phyloP scores from a whole-genome alignment of 306 rosid species.

The Psophocarpus tetragonolobus region DNA sequence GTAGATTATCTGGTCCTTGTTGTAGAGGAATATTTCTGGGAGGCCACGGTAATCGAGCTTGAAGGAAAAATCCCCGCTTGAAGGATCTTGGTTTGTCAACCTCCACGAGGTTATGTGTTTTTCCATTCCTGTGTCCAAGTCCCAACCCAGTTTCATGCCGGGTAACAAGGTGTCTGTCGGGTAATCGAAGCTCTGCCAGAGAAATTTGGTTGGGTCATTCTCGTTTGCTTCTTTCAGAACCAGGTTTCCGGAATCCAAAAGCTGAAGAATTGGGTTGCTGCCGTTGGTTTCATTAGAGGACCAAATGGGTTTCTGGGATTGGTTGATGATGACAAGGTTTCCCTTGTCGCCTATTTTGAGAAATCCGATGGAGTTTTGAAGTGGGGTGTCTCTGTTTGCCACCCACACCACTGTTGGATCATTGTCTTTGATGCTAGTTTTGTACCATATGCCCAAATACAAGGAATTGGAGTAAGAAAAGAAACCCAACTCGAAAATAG shows the following conservation, averaged over 20 bases:
- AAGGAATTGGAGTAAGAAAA: constrained; percentile 37
- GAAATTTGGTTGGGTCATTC: constrained; percentile 22
- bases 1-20: constrained; percentile 17
- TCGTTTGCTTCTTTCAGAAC: constrained; percentile 46
- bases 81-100: constrained; percentile 47
- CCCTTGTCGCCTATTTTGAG: constrained; percentile 48
- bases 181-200: constrained; percentile 79
- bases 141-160: constrained; percentile 72
- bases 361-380: constrained; percentile 37
- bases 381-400: constrained; percentile 73
- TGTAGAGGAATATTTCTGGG: constrained; percentile 60
- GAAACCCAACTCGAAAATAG: constrained; percentile 56
- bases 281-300: constrained; percentile 36
- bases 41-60: constrained; percentile 61
- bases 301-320: constrained; percentile 46
- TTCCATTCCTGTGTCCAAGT: constrained; percentile 43
- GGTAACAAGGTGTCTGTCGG: constrained; percentile 72
- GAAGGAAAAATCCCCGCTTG: constrained; percentile 60
- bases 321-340: constrained; percentile 39
- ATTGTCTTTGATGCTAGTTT: constrained; percentile 8
- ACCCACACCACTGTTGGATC: constrained; percentile 62
- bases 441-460: constrained; percentile 78
- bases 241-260: constrained; percentile 67
- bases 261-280: constrained; percentile 48
- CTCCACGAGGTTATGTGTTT: constrained; percentile 60